Evolutionary conservation across 805 yeast genomes (phyloP), one percentile per base, ranked within the genome.

Genomic region (Priceomyces medius): DNA sequence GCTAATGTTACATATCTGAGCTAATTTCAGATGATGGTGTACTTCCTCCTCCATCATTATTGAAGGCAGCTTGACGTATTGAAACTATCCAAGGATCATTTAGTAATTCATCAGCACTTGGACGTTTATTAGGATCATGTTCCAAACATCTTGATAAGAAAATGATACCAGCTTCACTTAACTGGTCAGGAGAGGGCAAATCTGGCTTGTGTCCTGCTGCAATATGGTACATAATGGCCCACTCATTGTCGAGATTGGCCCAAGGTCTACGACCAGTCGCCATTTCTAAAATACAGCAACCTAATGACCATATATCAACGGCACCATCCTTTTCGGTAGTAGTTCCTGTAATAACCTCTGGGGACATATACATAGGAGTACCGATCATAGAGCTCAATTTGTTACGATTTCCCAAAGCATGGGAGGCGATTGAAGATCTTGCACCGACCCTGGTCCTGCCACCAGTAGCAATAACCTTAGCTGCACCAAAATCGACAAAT

Each of bases 321-420:
- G 82, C 80, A 2, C 90, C 90, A 48, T 74, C 77, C 41, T 72
- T 68, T 24, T 83, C 84, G 1, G 75, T 57, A 1, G 74, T 63
- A 4, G 77, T 72, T 2, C 97, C 97, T 1, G 93, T 87, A 44
- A 93, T 88, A 0, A 88, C 86, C 56, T 93, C 99, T 0, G 99
- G 99, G 0, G 98, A 88, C 98, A 93, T 91, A 65, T 93, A 93
- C 97, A 91, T 93, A 12, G 98, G 98, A 0, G 99, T 93, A 29
- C 99, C 99, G 2, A 95, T 82, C 71, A 85, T 74, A 20, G 77
- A 68, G 36, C 64, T 66, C 46, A 76, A 68, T 50, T 73, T 66
- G 44, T 40, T 40, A 31, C 40, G 37, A 21, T 37, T 35, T 14
- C 19, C 26, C 3, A 35, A 20, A 1, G 43, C 23, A 3, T 35